Percentiles rank a stretch among this genome's conserved stretches.
phyloP scores from a whole-genome alignment of 768 basidiomycete genomes.

The Tulasnella sp. region DNA sequence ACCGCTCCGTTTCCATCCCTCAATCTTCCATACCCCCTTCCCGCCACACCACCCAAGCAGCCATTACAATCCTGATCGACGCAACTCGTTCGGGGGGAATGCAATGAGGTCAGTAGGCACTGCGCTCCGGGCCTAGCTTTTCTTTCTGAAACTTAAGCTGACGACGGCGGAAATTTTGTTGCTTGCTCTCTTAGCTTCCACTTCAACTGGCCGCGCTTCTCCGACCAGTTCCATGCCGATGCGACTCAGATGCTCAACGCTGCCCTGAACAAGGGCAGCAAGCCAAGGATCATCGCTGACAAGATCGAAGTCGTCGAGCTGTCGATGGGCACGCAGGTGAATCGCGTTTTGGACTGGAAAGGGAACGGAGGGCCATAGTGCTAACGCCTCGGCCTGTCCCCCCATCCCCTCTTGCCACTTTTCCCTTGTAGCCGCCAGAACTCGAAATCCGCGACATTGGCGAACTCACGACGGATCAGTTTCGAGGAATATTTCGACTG shows the following conservation, averaged over 20 bases:
- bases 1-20: background rate
- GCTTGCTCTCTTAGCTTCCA: slow-evolving; percentile 38
- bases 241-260: slow-evolving; percentile 95
- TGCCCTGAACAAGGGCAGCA: slow-evolving; percentile 95
- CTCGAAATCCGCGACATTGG: slow-evolving; percentile 97
- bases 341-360: background rate
- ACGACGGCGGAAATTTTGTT: background rate
- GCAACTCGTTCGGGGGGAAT: background rate
- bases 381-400: slow-evolving; percentile 9
- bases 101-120: background rate
- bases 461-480: slow-evolving; percentile 91
- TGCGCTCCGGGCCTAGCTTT: background rate
- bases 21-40: background rate
- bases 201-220: slow-evolving; percentile 96
- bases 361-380: too few species aligned
- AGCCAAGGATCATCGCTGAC: slow-evolving; percentile 96
- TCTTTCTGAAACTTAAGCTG: background rate
- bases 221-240: slow-evolving; percentile 93
- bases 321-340: slow-evolving; percentile 96
- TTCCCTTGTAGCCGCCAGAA: slow-evolving; percentile 73
- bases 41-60: background rate
- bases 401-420: background rate
- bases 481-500: slow-evolving; percentile 92
- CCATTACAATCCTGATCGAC: slow-evolving; percentile 6
- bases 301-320: slow-evolving; percentile 96